phyloP scores from a whole-genome alignment of 1,284 basidiomycete species.

The Rhodotorula sp. region DNA sequence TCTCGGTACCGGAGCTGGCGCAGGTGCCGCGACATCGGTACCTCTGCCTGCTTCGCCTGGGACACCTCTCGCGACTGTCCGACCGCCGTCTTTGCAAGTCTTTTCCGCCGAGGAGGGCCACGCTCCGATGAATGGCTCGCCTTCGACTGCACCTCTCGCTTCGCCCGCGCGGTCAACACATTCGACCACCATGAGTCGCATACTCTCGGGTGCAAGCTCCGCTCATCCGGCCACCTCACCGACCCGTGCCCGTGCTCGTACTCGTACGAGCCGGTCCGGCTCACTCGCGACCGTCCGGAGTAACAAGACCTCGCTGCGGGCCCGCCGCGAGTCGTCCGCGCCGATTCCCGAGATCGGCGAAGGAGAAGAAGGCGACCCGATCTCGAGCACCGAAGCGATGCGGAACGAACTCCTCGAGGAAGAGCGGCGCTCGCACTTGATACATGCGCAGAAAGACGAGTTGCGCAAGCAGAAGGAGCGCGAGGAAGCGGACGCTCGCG shows the following conservation, averaged over 20 bases:
- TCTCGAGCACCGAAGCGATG: slow-evolving; percentile 32
- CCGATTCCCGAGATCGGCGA: slow-evolving; percentile 3
- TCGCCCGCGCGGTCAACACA: not conserved
- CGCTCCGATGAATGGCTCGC: not conserved
- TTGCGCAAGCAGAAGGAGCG: slow-evolving; percentile 14
- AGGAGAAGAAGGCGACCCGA: not conserved
- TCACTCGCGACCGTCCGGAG: slow-evolving; percentile 22
- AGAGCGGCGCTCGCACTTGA: slow-evolving; percentile 27
- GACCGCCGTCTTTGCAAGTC: not conserved
- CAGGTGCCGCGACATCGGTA: not conserved
- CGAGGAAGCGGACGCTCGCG: slow-evolving; percentile 16
- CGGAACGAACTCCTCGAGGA: slow-evolving; percentile 34
- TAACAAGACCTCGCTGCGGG: not conserved
- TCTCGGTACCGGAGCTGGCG: not conserved
- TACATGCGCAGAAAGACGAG: slow-evolving; percentile 13
- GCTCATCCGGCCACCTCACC: not conserved
- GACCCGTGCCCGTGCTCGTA: not conserved
- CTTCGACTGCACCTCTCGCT: not conserved
- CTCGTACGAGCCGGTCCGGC: slow-evolving; percentile 14
- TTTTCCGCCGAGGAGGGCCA: too few species aligned
- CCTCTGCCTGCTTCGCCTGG: not conserved
- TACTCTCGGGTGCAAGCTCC: slow-evolving; percentile 12
- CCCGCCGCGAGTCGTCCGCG: not conserved
- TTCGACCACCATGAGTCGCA: not conserved
- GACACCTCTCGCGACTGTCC: not conserved